Evolutionary conservation across 1,139 yeast genomes (phyloP).

Genomic region (Hyphopichia wangnamkhiaoensis): DNA sequence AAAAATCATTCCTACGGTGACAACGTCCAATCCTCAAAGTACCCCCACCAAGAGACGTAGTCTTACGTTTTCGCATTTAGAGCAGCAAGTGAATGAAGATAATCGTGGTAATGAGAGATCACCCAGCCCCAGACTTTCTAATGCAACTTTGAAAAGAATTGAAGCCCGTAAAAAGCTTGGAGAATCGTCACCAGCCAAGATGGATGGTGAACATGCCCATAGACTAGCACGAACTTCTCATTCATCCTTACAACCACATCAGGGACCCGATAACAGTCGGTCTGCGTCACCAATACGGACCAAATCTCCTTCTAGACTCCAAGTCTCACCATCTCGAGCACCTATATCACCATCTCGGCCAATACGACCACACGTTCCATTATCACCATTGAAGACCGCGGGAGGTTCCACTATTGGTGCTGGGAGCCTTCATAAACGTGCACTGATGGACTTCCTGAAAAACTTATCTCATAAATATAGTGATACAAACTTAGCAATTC

Average conservation of each 20-base stretch:
- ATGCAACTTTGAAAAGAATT: conserved; percentile 34
- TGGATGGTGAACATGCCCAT: not conserved
- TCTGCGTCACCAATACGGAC: conserved; percentile 4
- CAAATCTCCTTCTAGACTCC: not conserved
- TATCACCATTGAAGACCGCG: too few relatives aligned
- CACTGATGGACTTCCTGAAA: conserved; percentile 1
- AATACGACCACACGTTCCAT: too few relatives aligned
- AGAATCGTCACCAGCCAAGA: not conserved
- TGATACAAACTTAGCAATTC: not conserved
- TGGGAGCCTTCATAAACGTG: not conserved
- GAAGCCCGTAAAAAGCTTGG: conserved; percentile 21
- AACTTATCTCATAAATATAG: not conserved
- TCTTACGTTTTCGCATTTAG: not conserved
- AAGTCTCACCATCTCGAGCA: not conserved
- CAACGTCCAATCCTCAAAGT: conserved; percentile 12
- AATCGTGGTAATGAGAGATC: conserved; percentile 7
- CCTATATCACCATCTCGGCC: not conserved
- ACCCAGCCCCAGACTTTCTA: conserved; percentile 22
- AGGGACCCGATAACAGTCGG: too few relatives aligned
- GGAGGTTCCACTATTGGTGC: not conserved
- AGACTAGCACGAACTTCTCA: not conserved
- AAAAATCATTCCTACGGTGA: conserved; percentile 28
- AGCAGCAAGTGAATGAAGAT: not conserved
- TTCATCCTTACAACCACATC: not conserved
- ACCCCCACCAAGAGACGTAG: conserved; percentile 7